Evolutionary conservation across 345 rosid genomes (phyloP).

Genomic region (Syzygium aromaticum): DNA sequence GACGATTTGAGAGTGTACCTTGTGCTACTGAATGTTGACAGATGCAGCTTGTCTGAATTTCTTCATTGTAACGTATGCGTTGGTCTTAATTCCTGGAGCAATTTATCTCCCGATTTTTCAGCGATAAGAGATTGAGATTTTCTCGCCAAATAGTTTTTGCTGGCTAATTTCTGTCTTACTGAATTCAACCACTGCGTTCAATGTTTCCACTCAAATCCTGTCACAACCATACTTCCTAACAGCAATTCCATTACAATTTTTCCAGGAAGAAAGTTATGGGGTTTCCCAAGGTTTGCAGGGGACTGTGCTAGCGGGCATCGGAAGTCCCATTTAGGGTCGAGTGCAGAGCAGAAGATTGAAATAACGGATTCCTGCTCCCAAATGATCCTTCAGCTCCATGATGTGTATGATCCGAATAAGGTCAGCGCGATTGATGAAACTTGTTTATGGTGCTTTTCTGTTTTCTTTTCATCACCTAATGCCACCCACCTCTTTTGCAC

Average conservation of each 20-base stretch:
- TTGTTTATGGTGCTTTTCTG: not conserved
- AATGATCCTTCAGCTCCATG: slow-evolving; percentile 97
- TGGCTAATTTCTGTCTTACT: not conserved
- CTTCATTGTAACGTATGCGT: not conserved
- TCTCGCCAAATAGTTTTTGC: not conserved
- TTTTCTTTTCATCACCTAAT: not conserved
- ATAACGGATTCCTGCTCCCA: slow-evolving; percentile 92
- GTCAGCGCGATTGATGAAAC: slow-evolving; percentile 14
- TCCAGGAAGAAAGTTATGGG: slow-evolving; percentile 84
- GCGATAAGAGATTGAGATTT: not conserved
- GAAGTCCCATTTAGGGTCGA: slow-evolving; percentile 58
- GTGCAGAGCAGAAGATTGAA: slow-evolving; percentile 61
- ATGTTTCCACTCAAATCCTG: not conserved
- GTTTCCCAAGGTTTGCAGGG: slow-evolving; percentile 80
- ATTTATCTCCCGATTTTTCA: not conserved
- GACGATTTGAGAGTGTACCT: not conserved
- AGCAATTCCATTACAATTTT: not conserved
- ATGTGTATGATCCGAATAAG: slow-evolving; percentile 96
- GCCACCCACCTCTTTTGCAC: slow-evolving; percentile 1
- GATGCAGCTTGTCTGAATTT: not conserved
- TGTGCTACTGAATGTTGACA: not conserved
- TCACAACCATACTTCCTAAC: not conserved
- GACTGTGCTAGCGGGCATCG: slow-evolving; percentile 86
- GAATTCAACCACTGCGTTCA: not conserved
- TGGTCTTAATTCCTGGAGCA: not conserved